These are phyloP conservation scores for Geotrichum fermentans DNA, from an alignment of 1,139 yeast genomes.

Conservation along the genomic window DNA sequence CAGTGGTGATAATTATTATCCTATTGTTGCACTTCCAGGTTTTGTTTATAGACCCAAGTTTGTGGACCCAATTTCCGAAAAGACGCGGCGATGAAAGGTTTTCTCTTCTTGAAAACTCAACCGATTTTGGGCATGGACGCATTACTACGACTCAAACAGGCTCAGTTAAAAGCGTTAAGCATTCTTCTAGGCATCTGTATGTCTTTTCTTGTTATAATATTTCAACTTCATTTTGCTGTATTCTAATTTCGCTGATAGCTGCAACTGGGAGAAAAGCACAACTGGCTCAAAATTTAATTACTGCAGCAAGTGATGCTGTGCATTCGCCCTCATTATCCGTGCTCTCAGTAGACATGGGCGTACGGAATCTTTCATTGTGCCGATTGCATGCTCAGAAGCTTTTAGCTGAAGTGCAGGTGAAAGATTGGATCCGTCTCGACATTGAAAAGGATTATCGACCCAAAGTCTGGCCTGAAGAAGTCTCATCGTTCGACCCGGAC, in stretches of 20 bases:
- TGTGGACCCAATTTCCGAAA: too few relatives aligned
- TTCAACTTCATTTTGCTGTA: not conserved
- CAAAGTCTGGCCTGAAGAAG: constrained; percentile 9
- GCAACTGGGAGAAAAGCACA: constrained; percentile 2
- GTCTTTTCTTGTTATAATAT: not conserved
- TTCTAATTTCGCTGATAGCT: constrained; percentile 1
- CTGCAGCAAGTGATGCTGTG: not conserved
- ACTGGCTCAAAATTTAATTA: not conserved
- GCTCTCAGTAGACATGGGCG: constrained; percentile 43
- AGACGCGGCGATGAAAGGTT: too few relatives aligned
- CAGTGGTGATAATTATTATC: too few relatives aligned
- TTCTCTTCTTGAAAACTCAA: too few relatives aligned
- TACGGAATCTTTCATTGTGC: constrained; percentile 43
- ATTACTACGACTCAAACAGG: constrained; percentile 6
- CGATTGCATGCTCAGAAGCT: constrained; percentile 25
- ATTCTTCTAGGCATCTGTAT: constrained; percentile 5
- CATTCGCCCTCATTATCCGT: not conserved
- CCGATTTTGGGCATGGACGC: constrained; percentile 4
- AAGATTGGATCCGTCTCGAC: constrained; percentile 46
- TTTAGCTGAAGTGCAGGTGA: constrained; percentile 33
- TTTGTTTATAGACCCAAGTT: too few relatives aligned
- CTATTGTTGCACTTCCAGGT: too few relatives aligned
- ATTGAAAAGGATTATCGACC: constrained; percentile 34
- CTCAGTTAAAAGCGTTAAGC: constrained; percentile 11
- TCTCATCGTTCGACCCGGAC: constrained; percentile 25